Evolutionary conservation across 2,329 filamentous ascomycete species (phyloP).

Genomic region (Tolypocladium endophyticum): DNA sequence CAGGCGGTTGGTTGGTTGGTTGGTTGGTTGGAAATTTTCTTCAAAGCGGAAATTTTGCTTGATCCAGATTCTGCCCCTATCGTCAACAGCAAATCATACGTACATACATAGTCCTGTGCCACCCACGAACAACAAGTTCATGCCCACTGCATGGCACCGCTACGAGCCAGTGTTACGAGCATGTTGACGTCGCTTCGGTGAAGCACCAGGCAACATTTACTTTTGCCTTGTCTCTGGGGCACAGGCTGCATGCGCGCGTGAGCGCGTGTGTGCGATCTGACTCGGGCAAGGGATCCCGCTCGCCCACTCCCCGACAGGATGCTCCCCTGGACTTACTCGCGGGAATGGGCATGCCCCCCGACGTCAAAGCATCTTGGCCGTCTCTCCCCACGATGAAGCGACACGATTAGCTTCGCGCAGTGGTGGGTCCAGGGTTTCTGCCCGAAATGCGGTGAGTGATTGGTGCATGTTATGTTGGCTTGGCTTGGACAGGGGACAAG

Average conservation of each 20-base stretch:
- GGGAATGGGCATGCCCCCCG: not conserved
- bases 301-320: not conserved
- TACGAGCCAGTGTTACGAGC: not conserved
- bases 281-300: not conserved
- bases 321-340: not conserved
- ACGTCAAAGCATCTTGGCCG: not conserved
- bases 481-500: not conserved
- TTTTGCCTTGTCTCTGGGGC: not conserved
- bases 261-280: not conserved
- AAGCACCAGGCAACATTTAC: not conserved
- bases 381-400: slow-evolving; percentile 2
- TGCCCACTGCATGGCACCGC: not conserved
- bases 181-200: not conserved
- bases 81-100: not conserved
- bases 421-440: not conserved
- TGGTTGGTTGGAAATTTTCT: not conserved
- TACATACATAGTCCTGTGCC: not conserved
- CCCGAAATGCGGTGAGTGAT: not conserved
- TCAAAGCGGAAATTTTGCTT: not conserved
- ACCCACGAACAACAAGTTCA: not conserved
- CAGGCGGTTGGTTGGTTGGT: not conserved
- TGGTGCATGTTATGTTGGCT: not conserved
- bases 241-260: not conserved
- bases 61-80: slow-evolving; percentile 1
- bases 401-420: not conserved